phyloP scores from a whole-genome alignment of 2,329 filamentous ascomycete species.

The Davidsoniella virescens region DNA sequence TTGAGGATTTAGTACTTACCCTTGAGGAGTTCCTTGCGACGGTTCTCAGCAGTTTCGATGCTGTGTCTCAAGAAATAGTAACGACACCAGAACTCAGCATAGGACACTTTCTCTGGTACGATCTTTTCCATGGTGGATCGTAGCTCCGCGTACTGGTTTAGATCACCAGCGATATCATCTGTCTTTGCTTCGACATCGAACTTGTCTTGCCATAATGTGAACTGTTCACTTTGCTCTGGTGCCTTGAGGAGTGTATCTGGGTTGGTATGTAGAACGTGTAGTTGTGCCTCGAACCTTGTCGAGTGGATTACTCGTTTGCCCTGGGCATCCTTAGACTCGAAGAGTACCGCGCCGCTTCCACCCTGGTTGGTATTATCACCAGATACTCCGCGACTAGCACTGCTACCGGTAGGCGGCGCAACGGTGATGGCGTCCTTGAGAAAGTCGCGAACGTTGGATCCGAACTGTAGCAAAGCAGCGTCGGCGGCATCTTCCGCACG shows the following conservation, averaged over 20 bases:
- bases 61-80: conserved; percentile 93
- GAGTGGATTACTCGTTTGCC: conserved; percentile 91
- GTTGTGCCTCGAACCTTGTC: conserved; percentile 83
- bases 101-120: conserved; percentile 85
- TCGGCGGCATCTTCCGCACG: conserved; percentile 90
- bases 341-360: conserved; percentile 52
- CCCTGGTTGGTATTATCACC: conserved; percentile 19
- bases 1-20: conserved; percentile 36
- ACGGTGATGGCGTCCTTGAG: conserved; percentile 81
- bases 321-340: conserved; percentile 81
- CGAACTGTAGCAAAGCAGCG: conserved; percentile 83
- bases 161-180: conserved; percentile 60
- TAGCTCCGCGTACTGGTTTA: conserved; percentile 76
- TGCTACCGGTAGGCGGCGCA: conserved; percentile 46
- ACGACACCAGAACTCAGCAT: conserved; percentile 77
- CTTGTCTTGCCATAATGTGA: conserved; percentile 50
- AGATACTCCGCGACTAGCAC: conserved; percentile 21
- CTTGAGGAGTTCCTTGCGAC: conserved; percentile 76
- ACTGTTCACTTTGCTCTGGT: conserved; percentile 53
- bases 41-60: conserved; percentile 81
- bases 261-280: conserved; percentile 86
- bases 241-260: conserved; percentile 71
- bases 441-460: conserved; percentile 76
- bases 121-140: conserved; percentile 83
- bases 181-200: conserved; percentile 81